Evolutionary conservation across 2,329 filamentous ascomycete genomes (phyloP).

Genomic region (Xylariomycetidae sp.): DNA sequence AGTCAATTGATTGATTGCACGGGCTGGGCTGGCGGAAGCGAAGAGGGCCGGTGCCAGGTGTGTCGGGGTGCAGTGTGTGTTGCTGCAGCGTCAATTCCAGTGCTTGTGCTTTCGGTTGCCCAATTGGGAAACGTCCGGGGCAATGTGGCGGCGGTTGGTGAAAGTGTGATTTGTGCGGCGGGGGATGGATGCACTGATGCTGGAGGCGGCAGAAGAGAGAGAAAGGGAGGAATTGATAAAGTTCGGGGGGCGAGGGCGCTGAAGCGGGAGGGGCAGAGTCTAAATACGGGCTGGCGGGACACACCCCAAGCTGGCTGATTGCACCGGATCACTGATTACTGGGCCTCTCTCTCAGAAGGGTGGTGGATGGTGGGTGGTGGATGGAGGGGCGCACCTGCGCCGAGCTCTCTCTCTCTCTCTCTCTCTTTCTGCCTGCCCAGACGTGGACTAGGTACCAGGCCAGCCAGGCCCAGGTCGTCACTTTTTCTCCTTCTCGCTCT

Average conservation of each 20-base stretch:
- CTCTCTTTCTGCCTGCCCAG: no score
- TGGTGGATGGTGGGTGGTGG: slow-evolving; percentile 7
- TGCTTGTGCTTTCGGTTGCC: no score
- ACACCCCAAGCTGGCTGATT: slow-evolving; percentile 22
- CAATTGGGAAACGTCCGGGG: no score
- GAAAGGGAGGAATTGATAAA: slow-evolving; percentile 15
- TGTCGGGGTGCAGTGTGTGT: not conserved
- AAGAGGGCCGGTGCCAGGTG: not conserved
- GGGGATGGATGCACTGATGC: not conserved
- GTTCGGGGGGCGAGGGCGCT: slow-evolving; percentile 20
- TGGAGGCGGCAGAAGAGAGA: slow-evolving; percentile 12
- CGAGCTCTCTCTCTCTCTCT: no score
- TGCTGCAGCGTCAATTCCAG: not conserved
- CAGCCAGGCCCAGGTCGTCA: no score
- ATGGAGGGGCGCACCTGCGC: slow-evolving; percentile 1
- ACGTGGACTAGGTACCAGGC: no score
- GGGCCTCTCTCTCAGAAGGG: no score
- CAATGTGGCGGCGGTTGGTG: no score
- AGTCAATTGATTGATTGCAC: not conserved
- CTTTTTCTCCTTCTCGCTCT: no score
- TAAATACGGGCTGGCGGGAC: slow-evolving; percentile 22
- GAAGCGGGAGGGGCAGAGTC: slow-evolving; percentile 21
- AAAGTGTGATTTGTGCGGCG: not conserved
- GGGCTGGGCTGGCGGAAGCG: not conserved
- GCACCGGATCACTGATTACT: slow-evolving; percentile 19